Evolutionary conservation across 2,329 filamentous ascomycete species (phyloP).

Genomic region (Spiromastix sp.): DNA sequence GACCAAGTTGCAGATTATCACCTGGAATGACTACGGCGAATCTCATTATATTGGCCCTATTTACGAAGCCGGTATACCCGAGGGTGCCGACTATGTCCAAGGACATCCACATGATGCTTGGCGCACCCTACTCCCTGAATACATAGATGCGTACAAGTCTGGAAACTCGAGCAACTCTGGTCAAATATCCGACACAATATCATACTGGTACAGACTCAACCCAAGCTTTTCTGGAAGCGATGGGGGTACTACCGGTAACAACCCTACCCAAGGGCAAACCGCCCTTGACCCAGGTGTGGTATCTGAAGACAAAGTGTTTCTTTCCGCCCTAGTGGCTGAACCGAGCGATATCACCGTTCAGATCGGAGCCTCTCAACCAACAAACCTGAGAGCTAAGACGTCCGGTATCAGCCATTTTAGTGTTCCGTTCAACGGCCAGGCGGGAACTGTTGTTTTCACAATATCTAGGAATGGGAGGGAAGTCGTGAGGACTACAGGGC

Average conservation of each 20-base stretch:
- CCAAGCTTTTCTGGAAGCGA: conserved; percentile 19
- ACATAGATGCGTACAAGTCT: conserved; percentile 42
- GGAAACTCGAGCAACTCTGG: conserved; percentile 24
- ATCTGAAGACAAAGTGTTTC: conserved; percentile 24
- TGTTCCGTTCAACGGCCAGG: conserved; percentile 21
- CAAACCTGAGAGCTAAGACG: conserved; percentile 13
- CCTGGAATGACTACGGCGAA: conserved; percentile 53
- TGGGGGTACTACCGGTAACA: conserved; percentile 26
- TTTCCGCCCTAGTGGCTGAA: conserved; percentile 17
- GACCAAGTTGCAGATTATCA: conserved; percentile 35
- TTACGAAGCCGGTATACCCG: conserved; percentile 34
- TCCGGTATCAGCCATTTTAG: conserved; percentile 23
- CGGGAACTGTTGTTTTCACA: conserved; percentile 18
- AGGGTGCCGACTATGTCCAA: conserved; percentile 41
- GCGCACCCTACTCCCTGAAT: conserved; percentile 40
- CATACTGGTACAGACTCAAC: conserved; percentile 27
- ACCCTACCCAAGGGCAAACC: conserved; percentile 19
- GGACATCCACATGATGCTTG: conserved; percentile 42
- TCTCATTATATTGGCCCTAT: conserved; percentile 48
- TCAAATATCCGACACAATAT: conserved; percentile 17
- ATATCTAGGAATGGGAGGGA: conserved; percentile 17
- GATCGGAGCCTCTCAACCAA: conserved; percentile 17
- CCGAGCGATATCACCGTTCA: conserved; percentile 20
- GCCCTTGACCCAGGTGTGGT: conserved; percentile 17
- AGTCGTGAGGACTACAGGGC: conserved; percentile 17